Evolutionary conservation across 169 alveolate species (phyloP).

Genomic region (Plasmodium knowlesi): DNA sequence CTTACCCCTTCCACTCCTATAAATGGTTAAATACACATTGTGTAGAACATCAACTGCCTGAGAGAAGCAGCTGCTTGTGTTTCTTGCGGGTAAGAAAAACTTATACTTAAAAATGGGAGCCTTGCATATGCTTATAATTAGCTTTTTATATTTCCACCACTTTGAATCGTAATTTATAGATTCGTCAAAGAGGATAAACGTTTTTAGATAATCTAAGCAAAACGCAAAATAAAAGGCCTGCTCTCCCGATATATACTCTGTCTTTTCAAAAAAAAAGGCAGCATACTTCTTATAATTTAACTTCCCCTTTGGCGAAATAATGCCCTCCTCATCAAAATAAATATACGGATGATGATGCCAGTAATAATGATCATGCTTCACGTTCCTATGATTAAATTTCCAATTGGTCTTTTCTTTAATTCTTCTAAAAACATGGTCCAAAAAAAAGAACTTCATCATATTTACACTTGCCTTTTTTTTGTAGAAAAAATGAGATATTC

Average conservation of each 20-base stretch:
- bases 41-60: constrained; percentile 16
- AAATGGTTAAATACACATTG: constrained; percentile 19
- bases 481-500: constrained; percentile 33
- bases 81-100: constrained; percentile 33
- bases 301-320: not conserved
- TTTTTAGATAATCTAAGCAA: constrained; percentile 44
- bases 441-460: constrained; percentile 12
- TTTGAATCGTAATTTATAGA: not conserved
- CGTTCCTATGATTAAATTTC: not conserved
- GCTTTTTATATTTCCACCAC: not conserved
- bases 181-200: constrained; percentile 6
- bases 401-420: constrained; percentile 26
- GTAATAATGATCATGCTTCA: not conserved
- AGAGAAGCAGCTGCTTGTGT: constrained; percentile 33
- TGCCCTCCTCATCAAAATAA: not conserved
- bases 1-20: constrained; percentile 9
- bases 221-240: constrained; percentile 15
- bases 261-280: not conserved
- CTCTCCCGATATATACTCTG: constrained; percentile 9
- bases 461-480: constrained; percentile 1
- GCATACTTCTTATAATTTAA: not conserved
- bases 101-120: constrained; percentile 10
- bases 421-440: constrained; percentile 17
- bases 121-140: constrained; percentile 37
- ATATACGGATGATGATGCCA: not conserved